Evolutionary conservation across 768 basidiomycete genomes (phyloP), one percentile per base, ranked within the genome.

Genomic region (Macrolepiota fuliginosa): DNA sequence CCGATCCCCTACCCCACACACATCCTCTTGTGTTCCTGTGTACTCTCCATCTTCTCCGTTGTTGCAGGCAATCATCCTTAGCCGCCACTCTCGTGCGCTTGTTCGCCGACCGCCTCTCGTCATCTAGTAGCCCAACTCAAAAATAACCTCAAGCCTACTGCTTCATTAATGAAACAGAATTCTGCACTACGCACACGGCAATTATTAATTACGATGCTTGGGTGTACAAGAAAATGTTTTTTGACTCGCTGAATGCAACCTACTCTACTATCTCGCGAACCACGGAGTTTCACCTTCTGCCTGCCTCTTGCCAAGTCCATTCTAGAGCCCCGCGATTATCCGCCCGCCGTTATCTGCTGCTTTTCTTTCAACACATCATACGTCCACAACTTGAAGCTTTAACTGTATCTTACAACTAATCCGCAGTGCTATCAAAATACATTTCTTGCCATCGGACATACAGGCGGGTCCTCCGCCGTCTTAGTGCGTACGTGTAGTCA

Each of bases 381-480:
- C 19, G 10, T 19, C 15, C 42, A 45, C 19, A 45, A 45, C 7
- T 45, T 45, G 13, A 6, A n/a, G 17, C 7, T 5, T 45, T 17
- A 4, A 7, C 15, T 45, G 17, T 6, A 17, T 22, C n/a, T 19
- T 15, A 45, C 42, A 45, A 15, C 15, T 17, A 13, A 15, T 40
- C 11, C 1, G 39, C 25, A n/a, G n/a, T 27, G 17, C 35, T n/a
- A 53, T 6, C n/a, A n/a, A 35, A 29, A 53, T 53, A n/a, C 27
- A 36, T 32, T 12, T 11, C n/a, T 27, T 51, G 24, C 17, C 19
- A 24, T 39, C 53, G 53, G 53, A 25, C 19, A 5, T 54, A 39
- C 53, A 54, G 22, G 24, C 53, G 19, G n/a, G 22, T 54, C 53
- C 22, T 54, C 53, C 53, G 53, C 53, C 53, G 51, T 35, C 15